Evolutionary conservation across 2,329 filamentous ascomycete genomes (phyloP).

Genomic region (Pestalotiopsis sp.): DNA sequence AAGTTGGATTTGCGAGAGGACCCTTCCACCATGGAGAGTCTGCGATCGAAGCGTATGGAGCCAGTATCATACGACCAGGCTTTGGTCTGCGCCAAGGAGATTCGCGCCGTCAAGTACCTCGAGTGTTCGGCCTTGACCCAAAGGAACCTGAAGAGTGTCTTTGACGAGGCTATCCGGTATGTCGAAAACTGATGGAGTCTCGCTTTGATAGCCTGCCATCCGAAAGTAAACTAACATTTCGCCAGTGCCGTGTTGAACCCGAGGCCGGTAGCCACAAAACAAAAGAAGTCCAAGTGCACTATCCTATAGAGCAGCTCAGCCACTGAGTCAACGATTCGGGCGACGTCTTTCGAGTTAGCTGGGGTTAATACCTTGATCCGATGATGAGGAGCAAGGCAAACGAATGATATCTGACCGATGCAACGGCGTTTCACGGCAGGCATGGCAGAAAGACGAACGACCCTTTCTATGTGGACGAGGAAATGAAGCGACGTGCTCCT

Average conservation of each 20-base stretch:
- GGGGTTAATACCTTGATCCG: conserved; percentile 17
- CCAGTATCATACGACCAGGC: conserved; percentile 96
- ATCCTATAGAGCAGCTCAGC: conserved; percentile 57
- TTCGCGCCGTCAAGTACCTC: conserved; percentile 94
- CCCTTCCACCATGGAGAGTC: conserved; percentile 74
- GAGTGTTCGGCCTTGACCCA: conserved; percentile 98
- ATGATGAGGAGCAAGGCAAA: conserved; percentile 20
- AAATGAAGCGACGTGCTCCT: conserved; percentile 25
- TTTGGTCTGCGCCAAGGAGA: conserved; percentile 86
- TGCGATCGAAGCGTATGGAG: conserved; percentile 92
- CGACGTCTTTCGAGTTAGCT: conserved; percentile 17
- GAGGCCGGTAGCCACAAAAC: conserved; percentile 57
- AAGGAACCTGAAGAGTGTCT: conserved; percentile 96
- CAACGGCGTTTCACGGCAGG: conserved; percentile 33
- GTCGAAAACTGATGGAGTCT: conserved; percentile 30
- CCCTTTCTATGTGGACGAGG: conserved; percentile 22
- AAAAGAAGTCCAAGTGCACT: conserved; percentile 69
- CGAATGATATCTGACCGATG: conserved; percentile 29
- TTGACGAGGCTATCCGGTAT: conserved; percentile 97
- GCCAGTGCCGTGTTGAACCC: conserved; percentile 73
- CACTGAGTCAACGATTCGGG: neutral
- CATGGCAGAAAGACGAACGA: conserved; percentile 30
- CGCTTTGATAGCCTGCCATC: neutral
- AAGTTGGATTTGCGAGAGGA: conserved; percentile 97
- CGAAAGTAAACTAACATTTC: conserved; percentile 19